A percentile compares a stretch with the other conserved stretches of the same genome.
phyloP scores from a whole-genome alignment of 352 stramenopile genomes.

The Globisporangium apiculatum region DNA sequence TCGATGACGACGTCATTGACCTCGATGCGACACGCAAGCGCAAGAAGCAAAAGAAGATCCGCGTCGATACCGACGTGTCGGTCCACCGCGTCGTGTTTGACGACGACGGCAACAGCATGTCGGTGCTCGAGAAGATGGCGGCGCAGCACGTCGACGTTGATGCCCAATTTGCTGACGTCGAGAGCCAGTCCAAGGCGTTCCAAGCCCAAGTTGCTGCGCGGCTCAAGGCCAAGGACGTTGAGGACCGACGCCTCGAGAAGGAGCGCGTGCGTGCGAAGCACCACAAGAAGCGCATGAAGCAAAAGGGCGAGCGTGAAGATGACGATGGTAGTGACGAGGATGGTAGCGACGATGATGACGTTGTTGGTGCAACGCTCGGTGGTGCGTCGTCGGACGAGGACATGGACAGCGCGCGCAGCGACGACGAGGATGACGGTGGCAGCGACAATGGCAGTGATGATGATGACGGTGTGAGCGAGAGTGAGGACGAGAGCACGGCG shows the following conservation, averaged over 20 bases:
- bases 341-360: constrained; percentile 27
- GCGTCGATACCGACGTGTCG: constrained; percentile 55
- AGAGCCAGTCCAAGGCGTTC: constrained; percentile 55
- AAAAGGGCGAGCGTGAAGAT: constrained; percentile 67
- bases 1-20: constrained; percentile 43
- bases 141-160: constrained; percentile 30
- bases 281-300: constrained; percentile 82
- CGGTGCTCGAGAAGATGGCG: constrained; percentile 50
- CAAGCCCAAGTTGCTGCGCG: constrained; percentile 55
- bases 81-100: constrained; percentile 91
- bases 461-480: constrained; percentile 10
- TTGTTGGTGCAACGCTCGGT: constrained; percentile 19
- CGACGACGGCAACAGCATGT: constrained; percentile 88
- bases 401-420: constrained; percentile 23
- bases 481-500: constrained; percentile 7
- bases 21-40: constrained; percentile 62
- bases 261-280: constrained; percentile 86
- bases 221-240: constrained; percentile 67
- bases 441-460: constrained; percentile 23
- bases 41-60: constrained; percentile 82
- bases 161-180: constrained; percentile 54
- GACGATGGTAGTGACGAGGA: constrained; percentile 27
- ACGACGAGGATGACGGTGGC: constrained; percentile 26
- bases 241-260: constrained; percentile 79
- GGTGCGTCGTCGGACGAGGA: constrained; percentile 25